Conservation (phyloP, 768 basidiomycete species). For the Suillus variegatus region DNA sequence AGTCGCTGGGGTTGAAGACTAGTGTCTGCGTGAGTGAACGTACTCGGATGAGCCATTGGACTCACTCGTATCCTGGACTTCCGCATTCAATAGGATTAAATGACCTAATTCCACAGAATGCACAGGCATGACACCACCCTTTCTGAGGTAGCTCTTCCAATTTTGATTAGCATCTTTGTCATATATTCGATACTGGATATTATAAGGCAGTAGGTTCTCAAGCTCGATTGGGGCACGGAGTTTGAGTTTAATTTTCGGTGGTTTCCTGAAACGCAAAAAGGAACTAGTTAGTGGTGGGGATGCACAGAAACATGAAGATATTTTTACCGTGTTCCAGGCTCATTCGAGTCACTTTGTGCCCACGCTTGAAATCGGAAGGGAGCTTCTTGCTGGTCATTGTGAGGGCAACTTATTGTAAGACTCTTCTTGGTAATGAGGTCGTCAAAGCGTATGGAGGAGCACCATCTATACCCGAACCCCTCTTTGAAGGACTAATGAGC, state of each 20-base stretch:
- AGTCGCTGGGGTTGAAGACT: slow-evolving; percentile 95
- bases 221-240: slow-evolving; percentile 93
- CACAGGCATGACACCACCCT: slow-evolving; percentile 94
- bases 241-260: slow-evolving; percentile 82
- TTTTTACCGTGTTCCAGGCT: slow-evolving; percentile 55
- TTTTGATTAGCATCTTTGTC: slow-evolving; percentile 95
- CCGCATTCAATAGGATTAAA: slow-evolving; percentile 85
- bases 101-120: slow-evolving; percentile 94
- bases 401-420: slow-evolving; percentile 84
- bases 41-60: not conserved
- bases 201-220: slow-evolving; percentile 93
- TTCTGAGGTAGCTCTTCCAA: slow-evolving; percentile 90
- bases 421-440: slow-evolving; percentile 71
- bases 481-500: slow-evolving; percentile 45
- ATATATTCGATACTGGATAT: slow-evolving; percentile 94
- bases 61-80: slow-evolving; percentile 86
- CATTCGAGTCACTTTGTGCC: slow-evolving; percentile 71
- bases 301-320: not conserved
- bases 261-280: slow-evolving; percentile 52
- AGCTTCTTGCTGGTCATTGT: slow-evolving; percentile 77
- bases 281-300: not conserved
- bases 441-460: slow-evolving; percentile 83
- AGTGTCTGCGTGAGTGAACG: slow-evolving; percentile 7
- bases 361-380: slow-evolving; percentile 95
- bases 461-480: slow-evolving; percentile 97